Base-by-base conservation (phyloP, 345 rosid species). In the Aethionema arabicum region DNA sequence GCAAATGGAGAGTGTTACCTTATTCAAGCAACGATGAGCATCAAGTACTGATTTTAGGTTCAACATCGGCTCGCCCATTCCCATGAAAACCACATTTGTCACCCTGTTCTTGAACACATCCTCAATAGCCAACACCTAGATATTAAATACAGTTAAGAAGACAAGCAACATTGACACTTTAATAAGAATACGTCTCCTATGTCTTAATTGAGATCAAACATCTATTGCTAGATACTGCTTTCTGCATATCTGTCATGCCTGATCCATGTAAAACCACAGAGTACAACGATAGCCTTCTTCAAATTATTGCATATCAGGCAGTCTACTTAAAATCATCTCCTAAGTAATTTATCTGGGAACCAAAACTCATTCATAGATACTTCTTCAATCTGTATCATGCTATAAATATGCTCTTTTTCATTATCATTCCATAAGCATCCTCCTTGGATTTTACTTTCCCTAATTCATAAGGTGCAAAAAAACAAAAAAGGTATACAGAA, bases 11-110 rank as follows among this genome's bases (percentile, higher is more conserved):
- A 43, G 44, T 47, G 38, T 46, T 63, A 90, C 99, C 95, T 95
- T 88, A 75, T 95, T 90, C 76, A 90, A 67, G 76, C 97, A 90
- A 46, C 77, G 83, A 69, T 95, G 97, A 29, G 97, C 95, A 43
- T 88, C 96, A 65, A 95, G 85, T 56, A 90, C 99, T 4, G 96
- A 71, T 70, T 90, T 93, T 49, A 93, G 75, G 68, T 93, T 93
- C 77, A 93, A 75, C 97, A 95, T 90, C 15, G 97, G 99, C 67
- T 95, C 99, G 29, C 97, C 99, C 96, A 86, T 90, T 45, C 99
- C 99, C 96, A 90, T 90, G 66, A 95, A 95, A 31, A 90, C 99
- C 13, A 90, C 96, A 77, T 95, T 95, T 48, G 90, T 84, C 77
- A 90, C 99, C 47, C 97, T 83, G 59, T 82, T 90, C 79, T 90